These are phyloP conservation scores for Astragalus glycyphyllos DNA, from an alignment of 306 rosid species.

Conservation along the genomic window DNA sequence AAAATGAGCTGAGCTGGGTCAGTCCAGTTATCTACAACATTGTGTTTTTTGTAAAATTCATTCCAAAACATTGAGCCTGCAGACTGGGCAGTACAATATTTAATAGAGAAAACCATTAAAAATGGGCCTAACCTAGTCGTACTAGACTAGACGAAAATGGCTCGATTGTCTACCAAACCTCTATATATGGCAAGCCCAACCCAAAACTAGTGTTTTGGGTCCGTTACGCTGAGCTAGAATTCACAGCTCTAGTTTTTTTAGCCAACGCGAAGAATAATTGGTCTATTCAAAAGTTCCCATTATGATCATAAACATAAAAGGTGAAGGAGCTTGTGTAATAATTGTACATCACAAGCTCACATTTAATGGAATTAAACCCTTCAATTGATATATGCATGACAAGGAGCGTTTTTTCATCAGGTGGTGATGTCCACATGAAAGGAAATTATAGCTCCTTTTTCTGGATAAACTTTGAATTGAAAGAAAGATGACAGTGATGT, in stretches of 20 bases:
- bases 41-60: too few relatives aligned
- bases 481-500: conserved; percentile 28
- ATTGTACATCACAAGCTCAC: conserved; percentile 57
- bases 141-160: too few relatives aligned
- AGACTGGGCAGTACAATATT: too few relatives aligned
- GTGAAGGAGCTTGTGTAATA: conserved; percentile 54
- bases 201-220: too few relatives aligned
- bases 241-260: not conserved
- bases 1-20: too few relatives aligned
- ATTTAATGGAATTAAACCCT: conserved; percentile 41
- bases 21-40: too few relatives aligned
- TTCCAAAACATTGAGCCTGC: too few relatives aligned
- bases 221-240: too few relatives aligned
- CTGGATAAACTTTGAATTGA: conserved; percentile 39
- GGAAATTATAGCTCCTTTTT: conserved; percentile 47
- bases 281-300: conserved; percentile 7
- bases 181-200: too few relatives aligned
- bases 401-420: conserved; percentile 47
- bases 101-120: too few relatives aligned
- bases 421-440: conserved; percentile 49
- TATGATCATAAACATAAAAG: conserved; percentile 45
- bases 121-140: too few relatives aligned
- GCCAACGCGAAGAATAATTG: not conserved
- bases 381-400: conserved; percentile 45
- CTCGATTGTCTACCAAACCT: too few relatives aligned